A percentile compares a stretch with the other conserved stretches of the same genome.
Conservation (phyloP, 768 basidiomycete species). For the Megacollybia marginata region DNA sequence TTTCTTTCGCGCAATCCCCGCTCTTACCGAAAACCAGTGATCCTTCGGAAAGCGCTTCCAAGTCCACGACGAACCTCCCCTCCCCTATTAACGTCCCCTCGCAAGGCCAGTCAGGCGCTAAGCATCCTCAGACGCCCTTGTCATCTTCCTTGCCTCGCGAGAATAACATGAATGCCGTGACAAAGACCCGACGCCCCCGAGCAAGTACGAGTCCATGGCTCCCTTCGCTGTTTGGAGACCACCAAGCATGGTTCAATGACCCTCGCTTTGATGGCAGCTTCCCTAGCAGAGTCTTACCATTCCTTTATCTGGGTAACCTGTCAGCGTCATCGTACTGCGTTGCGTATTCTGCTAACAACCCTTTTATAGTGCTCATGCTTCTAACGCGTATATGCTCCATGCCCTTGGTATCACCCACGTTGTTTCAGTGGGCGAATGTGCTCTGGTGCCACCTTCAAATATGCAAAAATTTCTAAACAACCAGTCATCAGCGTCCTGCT, state of each 20-base stretch:
- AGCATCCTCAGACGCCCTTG: neutral
- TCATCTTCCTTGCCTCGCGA: conserved; percentile 5
- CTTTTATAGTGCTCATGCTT: conserved; percentile 73
- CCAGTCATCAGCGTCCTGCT: neutral
- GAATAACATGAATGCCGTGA: neutral
- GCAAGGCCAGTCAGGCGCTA: neutral
- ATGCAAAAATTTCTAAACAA: conserved; percentile 1
- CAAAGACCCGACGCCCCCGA: conserved; percentile 42
- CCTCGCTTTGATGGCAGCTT: conserved; percentile 92
- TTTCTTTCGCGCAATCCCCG: conserved; percentile 5
- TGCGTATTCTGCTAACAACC: neutral
- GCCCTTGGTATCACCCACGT: conserved; percentile 96
- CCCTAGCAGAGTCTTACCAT: conserved; percentile 87
- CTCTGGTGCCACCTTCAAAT: conserved; percentile 68
- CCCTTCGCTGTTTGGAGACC: conserved; percentile 56
- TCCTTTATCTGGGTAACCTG: conserved; percentile 93
- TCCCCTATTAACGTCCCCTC: neutral
- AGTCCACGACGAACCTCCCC: neutral
- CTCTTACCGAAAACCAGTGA: neutral
- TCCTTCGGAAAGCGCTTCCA: neutral
- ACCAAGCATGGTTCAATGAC: conserved; percentile 94
- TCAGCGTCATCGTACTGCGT: conserved; percentile 35
- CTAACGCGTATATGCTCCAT: conserved; percentile 93
- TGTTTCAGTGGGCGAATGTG: conserved; percentile 94
- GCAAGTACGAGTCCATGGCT: conserved; percentile 66